Base-by-base conservation (phyloP, 768 basidiomycete genomes). In the Leccinum variicolor region DNA sequence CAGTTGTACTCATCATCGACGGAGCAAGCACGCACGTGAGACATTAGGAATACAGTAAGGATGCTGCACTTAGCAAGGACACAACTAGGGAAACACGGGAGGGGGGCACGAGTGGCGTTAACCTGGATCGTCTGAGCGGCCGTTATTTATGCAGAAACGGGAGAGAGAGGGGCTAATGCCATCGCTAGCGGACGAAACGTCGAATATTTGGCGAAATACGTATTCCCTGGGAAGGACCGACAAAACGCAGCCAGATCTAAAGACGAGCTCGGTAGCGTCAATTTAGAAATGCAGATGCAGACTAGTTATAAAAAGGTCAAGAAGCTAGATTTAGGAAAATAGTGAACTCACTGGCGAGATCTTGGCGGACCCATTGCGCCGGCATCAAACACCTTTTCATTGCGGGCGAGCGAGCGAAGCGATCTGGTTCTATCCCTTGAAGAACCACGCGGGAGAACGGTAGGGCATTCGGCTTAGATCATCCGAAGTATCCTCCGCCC, bases 141-240 rank as follows among this genome's bases (percentile, higher is more conserved):
- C 70, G 41, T 64, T 73, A 68, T 71, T 71, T 71, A 71, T 72
- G 62, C 57, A 61, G 58, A 33, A 49, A 52, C 21, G 43, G 59
- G 61, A 60, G 66, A 10, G 39, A 23, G 45, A 60, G 64, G 66
- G 29, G 31, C n/a, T 48, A 59, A 56, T 23, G 36, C 34, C 61
- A 62, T 60, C 61, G 68, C 58, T 65, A 70, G 58, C 46, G 58
- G 59, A 50, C 58, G 51, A 65, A 69, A 62, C 60, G 48, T 69
- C 64, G 71, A 66, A 71, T 66, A 55, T 33, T 33, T 69, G 58
- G 58, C 67, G 60, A 69, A 60, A 63, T 71, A 69, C 62, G 67
- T 71, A 71, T 68, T 69, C 60, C 71, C 72, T 58, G 59, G 52
- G 57, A 71, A 67, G 65, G 61, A 31, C 59, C 64, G 61, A 62